phyloP scores from a whole-genome alignment of 2,329 filamentous ascomycete species.

The Colletotrichum sp. region DNA sequence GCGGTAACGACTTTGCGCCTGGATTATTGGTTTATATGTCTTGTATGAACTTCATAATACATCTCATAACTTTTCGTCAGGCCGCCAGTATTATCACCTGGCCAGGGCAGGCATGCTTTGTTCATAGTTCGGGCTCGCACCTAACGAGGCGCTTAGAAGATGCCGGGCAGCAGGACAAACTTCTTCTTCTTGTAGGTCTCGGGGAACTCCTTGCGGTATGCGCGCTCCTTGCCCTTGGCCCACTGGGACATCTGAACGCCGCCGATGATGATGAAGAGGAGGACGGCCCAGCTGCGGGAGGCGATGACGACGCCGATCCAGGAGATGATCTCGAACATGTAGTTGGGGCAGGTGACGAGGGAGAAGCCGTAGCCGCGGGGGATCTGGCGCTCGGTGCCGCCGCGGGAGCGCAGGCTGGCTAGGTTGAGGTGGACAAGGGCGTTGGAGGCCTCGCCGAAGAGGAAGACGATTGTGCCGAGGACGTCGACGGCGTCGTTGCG shows the following conservation, averaged over 20 bases:
- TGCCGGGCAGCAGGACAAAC: conserved; percentile 79
- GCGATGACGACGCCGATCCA: conserved; percentile 86
- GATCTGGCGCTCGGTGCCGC: conserved; percentile 86
- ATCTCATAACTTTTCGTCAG: background rate
- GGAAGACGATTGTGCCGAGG: conserved; percentile 72
- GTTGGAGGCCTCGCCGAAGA: conserved; percentile 82
- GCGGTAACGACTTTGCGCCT: background rate
- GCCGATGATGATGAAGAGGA: conserved; percentile 77
- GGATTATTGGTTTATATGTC: background rate
- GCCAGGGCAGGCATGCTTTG: background rate
- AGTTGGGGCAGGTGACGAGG: conserved; percentile 94
- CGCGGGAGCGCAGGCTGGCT: conserved; percentile 75
- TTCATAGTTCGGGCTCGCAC: background rate
- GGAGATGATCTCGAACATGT: conserved; percentile 88
- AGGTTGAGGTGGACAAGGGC: conserved; percentile 81
- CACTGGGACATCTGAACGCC: conserved; percentile 82
- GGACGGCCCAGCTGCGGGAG: conserved; percentile 78
- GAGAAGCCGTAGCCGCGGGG: conserved; percentile 84
- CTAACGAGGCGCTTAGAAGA: conserved; percentile 56
- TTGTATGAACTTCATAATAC: background rate
- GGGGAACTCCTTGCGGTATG: conserved; percentile 89
- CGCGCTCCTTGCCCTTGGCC: conserved; percentile 90
- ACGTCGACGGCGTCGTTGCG: conserved; percentile 60
- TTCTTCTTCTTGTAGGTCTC: conserved; percentile 96
- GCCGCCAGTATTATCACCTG: background rate